phyloP scores from a whole-genome alignment of 371 early-diverging fungal species.

The Apophysomyces variabilis region DNA sequence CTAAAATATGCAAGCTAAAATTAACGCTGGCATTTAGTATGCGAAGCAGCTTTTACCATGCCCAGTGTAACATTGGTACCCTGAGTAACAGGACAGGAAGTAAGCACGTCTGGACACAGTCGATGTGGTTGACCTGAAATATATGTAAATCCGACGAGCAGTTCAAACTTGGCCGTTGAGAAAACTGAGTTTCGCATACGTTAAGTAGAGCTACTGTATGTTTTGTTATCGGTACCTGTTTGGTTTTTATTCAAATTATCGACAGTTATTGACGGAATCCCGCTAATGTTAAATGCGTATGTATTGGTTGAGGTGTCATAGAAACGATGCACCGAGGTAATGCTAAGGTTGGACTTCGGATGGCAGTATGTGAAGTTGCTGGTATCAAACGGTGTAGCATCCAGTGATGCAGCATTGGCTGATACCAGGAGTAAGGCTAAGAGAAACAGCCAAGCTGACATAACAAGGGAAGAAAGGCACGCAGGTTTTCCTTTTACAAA shows the following conservation, averaged over 20 bases:
- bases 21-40: background rate
- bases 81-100: conserved; percentile 22
- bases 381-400: background rate
- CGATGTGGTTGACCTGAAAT: conserved; percentile 4
- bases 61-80: conserved; percentile 15
- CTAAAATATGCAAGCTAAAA: conserved; percentile 14
- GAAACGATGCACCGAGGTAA: background rate
- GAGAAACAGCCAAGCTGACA: conserved; percentile 7
- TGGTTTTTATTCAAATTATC: conserved; percentile 2
- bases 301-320: background rate
- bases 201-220: background rate
- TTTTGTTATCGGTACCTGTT: background rate
- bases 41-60: conserved; percentile 20
- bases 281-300: background rate
- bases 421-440: background rate
- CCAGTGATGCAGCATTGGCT: background rate
- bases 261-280: background rate
- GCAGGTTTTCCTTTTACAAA: background rate
- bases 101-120: conserved; percentile 21
- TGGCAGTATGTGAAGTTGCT: conserved; percentile 1
- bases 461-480: conserved; percentile 26
- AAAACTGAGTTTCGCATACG: background rate
- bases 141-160: background rate
- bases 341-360: background rate
- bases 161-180: background rate